A percentile compares a stretch with the other conserved stretches of the same genome.
Conservation (phyloP, 2,329 filamentous ascomycete species). For the Didymella pomorum region DNA sequence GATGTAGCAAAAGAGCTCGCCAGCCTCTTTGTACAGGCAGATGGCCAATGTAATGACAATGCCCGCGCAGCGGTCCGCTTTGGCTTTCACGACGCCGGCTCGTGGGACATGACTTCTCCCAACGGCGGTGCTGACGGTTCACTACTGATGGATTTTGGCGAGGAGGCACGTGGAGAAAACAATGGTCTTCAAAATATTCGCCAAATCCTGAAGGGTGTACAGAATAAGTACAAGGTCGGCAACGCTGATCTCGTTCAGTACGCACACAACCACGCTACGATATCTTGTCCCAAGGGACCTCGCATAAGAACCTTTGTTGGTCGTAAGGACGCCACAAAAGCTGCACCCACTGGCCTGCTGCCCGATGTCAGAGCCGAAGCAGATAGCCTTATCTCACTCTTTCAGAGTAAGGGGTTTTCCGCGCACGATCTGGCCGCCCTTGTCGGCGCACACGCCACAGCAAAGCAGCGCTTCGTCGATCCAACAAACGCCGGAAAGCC, state of each 20-base stretch:
- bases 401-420: conserved; percentile 61
- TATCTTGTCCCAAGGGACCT: conserved; percentile 62
- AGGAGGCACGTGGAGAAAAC: conserved; percentile 52
- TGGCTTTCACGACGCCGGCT: conserved; percentile 48
- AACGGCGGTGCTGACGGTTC: conserved; percentile 55
- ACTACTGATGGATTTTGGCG: conserved; percentile 49
- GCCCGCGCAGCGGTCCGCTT: conserved; percentile 46
- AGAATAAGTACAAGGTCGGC: conserved; percentile 54
- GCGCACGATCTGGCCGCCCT: conserved; percentile 62
- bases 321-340: conserved; percentile 54
- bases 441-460: conserved; percentile 62
- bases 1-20: conserved; percentile 46
- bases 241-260: conserved; percentile 66
- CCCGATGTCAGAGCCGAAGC: conserved; percentile 55
- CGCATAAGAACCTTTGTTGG: conserved; percentile 61
- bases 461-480: conserved; percentile 59
- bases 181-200: conserved; percentile 56
- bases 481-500: conserved; percentile 42
- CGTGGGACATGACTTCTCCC: conserved; percentile 47
- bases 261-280: conserved; percentile 56
- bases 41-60: conserved; percentile 46
- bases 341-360: conserved; percentile 56
- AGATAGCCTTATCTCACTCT: conserved; percentile 57
- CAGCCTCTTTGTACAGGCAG: conserved; percentile 30
- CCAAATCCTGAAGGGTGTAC: conserved; percentile 49